Evolutionary conservation across 306 rosid species (phyloP), one percentile per base, ranked within the genome.

Genomic region (Begonia masoniana): DNA sequence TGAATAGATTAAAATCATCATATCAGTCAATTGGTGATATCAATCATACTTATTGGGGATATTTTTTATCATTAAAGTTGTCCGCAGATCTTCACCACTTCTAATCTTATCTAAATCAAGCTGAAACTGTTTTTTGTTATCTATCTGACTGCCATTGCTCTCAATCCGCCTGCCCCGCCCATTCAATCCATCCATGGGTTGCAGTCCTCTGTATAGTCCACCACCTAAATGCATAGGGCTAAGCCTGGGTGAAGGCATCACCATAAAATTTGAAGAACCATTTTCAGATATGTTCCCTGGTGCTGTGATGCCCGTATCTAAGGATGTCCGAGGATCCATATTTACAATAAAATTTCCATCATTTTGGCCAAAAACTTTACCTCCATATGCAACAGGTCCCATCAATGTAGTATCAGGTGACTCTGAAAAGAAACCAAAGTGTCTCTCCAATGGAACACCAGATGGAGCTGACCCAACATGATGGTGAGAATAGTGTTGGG

Each of bases 401-500:
- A 70, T 64, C 69, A 79, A 73, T 51, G 95, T 84, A 54, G 88
- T 56, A 47, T 88, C 97, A 12, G 95, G 88, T 51, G 95, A 84
- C 64, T 78, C 95, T 1, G 93, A 86, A 65, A 79, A 77, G 73
- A 70, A 78, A 59, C 84, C 82, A 78, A 84, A 82, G 59, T 83
- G 76, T 71, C 89, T 73, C 21, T 84, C 87, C 57, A 78, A 68
- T 60, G 88, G 93, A 72, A 77, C 73, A 53, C 82, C 87, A 45
- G 97, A 74, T 57, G 97, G 97, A 68, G 97, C 97, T 54, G 97
- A 88, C 62, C 95, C 97, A 54, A 84, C 84, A 58, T 72, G 64
- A 42, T 69, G 39, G 39, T 31, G 80, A 47, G 93, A 82, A 54
- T 31, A 31, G 7, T 31, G 39, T 3, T 0, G 39, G 39, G 39